Base-by-base conservation (phyloP, 1,284 basidiomycete genomes). In the Exobasidium rhododendri region DNA sequence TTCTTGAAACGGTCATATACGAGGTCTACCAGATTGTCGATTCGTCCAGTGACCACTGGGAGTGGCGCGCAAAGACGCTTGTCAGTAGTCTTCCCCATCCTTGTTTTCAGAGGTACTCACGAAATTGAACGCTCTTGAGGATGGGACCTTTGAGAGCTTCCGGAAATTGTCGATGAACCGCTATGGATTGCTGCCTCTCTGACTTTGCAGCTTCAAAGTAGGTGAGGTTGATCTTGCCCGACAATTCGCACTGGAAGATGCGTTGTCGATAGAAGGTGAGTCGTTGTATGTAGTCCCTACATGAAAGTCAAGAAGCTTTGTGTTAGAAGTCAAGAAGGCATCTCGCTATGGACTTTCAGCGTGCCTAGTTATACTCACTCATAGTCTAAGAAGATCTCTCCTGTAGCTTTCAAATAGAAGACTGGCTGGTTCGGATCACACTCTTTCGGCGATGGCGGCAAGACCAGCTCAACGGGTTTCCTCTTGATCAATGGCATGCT, bases 1-100 rank as follows among this genome's bases (percentile, higher is more conserved):
- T 97, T 89, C 73, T 92, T 91, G 84, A 93, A 97, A 47, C 94
- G 88, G 69, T 97, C 94, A 78, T 88, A 96, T 44, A 97, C 89
- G 56, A 88, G 88, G 80, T 98, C 94, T 3, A 94, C 92, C 17
- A 98, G 85, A 73, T 91, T 89, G 82, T 97, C 94, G 61, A 98
- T 84, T 66, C 94, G 89, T 46, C 94, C 93, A 81, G 96, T 90
- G 69, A 97, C 89, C 86, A 92, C 93, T 96, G 81, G 45, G 69
- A 29, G 46, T 13, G 29, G 4, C 28, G 58, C 10, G 45, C 14
- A 30, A n/a, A 55, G 26, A 13, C 11, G 28, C 11, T 6, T 6
- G 26, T 29, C 5, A 29, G 26, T 55, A 40, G 14, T 43, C 11
- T 6, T 29, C 32, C 29, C 20, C 17, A 22, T 11, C 47, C 22